A percentile compares a stretch with the other conserved stretches of the same genome.
These are phyloP conservation scores for Xylariaceae sp. DNA, from an alignment of 2,329 filamentous ascomycete genomes.

Conservation along the genomic window DNA sequence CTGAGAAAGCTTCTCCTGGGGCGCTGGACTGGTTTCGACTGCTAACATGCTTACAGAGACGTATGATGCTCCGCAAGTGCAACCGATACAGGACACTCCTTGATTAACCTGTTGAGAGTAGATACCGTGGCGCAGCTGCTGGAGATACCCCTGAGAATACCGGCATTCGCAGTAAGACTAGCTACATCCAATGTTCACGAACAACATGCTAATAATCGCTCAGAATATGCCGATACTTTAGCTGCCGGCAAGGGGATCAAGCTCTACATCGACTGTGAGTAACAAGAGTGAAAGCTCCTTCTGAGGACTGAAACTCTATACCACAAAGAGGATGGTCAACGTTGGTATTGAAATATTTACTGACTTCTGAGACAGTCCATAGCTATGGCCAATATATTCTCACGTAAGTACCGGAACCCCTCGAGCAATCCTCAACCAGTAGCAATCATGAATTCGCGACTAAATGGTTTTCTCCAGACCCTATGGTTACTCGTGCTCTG, in stretches of 20 bases:
- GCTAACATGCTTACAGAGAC: constrained; percentile 23
- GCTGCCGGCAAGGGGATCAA: constrained; percentile 25
- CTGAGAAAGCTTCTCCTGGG: too few species aligned
- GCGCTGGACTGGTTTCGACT: too few species aligned
- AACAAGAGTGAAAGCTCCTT: too few species aligned
- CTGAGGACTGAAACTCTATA: too few species aligned
- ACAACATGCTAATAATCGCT: constrained; percentile 7
- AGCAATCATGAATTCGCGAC: neutral
- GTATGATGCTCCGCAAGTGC: too few species aligned
- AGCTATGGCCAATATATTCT: constrained; percentile 27
- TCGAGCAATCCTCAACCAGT: neutral
- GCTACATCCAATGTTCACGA: neutral
- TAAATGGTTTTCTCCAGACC: constrained; percentile 10
- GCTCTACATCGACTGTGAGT: constrained; percentile 22
- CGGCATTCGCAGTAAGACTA: constrained; percentile 25
- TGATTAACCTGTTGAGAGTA: too few species aligned
- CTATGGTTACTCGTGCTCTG: constrained; percentile 25
- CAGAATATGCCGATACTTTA: constrained; percentile 42
- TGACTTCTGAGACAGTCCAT: constrained; percentile 8
- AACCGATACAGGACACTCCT: too few species aligned
- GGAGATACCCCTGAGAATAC: constrained; percentile 46
- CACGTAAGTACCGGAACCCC: constrained; percentile 17
- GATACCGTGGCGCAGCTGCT: constrained; percentile 34
- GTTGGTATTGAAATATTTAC: too few species aligned
- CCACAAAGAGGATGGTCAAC: too few species aligned